Conservation (phyloP, 768 basidiomycete species). For the Macrolepiota albuminosa region DNA sequence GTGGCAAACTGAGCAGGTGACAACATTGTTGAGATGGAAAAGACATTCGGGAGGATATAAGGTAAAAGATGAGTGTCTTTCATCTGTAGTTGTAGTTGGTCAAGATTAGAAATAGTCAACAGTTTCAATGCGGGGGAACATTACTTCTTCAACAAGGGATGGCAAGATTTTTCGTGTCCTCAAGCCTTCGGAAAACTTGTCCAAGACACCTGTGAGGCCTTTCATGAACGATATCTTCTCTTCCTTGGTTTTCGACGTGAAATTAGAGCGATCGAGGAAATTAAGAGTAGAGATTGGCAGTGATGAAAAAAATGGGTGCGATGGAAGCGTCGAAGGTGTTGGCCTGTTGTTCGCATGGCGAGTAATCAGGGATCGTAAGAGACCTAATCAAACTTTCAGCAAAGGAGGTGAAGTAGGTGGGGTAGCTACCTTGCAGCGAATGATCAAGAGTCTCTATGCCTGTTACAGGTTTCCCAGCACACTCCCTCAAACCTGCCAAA, state of each 20-base stretch:
- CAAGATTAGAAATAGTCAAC: neutral
- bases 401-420: neutral
- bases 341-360: conserved; percentile 70
- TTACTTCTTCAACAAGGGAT: conserved; percentile 87
- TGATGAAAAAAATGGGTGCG: conserved; percentile 90
- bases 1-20: conserved; percentile 77
- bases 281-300: conserved; percentile 93
- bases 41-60: conserved; percentile 94
- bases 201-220: conserved; percentile 75
- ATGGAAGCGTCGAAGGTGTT: conserved; percentile 73
- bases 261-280: conserved; percentile 93
- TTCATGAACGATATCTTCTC: conserved; percentile 97
- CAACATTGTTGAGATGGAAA: conserved; percentile 77
- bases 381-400: conserved; percentile 39
- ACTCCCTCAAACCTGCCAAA: conserved; percentile 63
- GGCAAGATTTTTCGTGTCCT: conserved; percentile 87
- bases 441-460: conserved; percentile 63
- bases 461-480: conserved; percentile 56
- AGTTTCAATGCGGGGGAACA: neutral
- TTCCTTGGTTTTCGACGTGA: conserved; percentile 89
- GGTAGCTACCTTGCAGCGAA: conserved; percentile 61
- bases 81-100: conserved; percentile 55
- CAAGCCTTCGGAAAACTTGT: conserved; percentile 83
- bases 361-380: conserved; percentile 78
- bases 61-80: conserved; percentile 92